Evolutionary conservation across 2,329 filamentous ascomycete genomes (phyloP).

Genomic region (Paracoccidioides brasiliensis): DNA sequence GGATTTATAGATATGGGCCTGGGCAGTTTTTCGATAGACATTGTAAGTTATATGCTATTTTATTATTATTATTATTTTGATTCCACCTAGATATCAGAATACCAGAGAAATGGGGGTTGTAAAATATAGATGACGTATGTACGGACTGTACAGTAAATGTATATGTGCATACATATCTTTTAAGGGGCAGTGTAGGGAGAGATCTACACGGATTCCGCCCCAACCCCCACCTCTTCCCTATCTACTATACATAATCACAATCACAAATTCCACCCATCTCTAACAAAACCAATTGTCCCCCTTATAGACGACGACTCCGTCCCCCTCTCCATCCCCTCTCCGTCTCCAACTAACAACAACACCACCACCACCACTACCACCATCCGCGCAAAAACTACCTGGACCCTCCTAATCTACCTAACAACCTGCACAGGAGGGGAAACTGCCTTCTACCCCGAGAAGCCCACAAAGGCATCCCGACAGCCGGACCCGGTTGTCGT

Average conservation of each 20-base stretch:
- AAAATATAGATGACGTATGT: no score
- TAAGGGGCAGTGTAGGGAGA: no score
- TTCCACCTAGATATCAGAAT: background rate
- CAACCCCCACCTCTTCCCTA: constrained; percentile 49
- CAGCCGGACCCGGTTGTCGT: constrained; percentile 55
- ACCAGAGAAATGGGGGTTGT: background rate
- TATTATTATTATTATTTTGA: background rate
- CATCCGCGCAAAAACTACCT: constrained; percentile 72
- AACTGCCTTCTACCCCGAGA: constrained; percentile 77
- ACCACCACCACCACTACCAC: constrained; percentile 48
- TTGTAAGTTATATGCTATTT: constrained; percentile 46
- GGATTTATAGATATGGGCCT: constrained; percentile 73
- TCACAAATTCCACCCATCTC: constrained; percentile 29
- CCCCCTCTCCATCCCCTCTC: constrained; percentile 39
- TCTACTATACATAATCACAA: constrained; percentile 50
- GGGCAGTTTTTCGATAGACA: constrained; percentile 90
- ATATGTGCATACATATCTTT: no score
- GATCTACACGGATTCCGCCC: background rate
- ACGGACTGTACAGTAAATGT: no score
- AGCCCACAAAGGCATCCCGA: constrained; percentile 25
- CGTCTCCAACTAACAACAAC: constrained; percentile 6
- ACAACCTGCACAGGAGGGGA: constrained; percentile 76
- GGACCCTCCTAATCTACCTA: constrained; percentile 81
- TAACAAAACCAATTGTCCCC: constrained; percentile 9
- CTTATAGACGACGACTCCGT: constrained; percentile 74